These are phyloP conservation scores for Poa pratensis DNA, from an alignment of 176 grass and related monocot genomes.

Conservation along the genomic window DNA sequence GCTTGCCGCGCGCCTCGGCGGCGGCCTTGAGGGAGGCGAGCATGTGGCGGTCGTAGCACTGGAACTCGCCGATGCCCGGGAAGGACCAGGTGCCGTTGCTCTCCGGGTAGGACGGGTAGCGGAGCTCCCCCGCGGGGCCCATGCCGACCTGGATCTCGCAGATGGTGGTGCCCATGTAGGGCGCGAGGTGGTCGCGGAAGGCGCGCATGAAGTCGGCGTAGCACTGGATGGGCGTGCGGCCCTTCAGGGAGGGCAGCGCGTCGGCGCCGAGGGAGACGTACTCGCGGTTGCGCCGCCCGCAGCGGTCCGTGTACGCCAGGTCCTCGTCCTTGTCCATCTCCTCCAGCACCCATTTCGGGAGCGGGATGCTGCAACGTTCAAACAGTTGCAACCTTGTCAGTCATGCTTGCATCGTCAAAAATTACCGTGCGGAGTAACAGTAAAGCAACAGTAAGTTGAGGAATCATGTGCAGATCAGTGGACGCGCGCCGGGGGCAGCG, in stretches of 20 bases:
- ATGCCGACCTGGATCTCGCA: conserved; percentile 78
- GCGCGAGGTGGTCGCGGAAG: conserved; percentile 57
- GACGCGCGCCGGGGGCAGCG: not conserved
- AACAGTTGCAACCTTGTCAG: no score
- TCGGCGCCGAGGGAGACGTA: conserved; percentile 72
- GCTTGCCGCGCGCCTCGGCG: conserved; percentile 49
- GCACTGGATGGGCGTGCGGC: conserved; percentile 66
- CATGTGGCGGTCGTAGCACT: conserved; percentile 75
- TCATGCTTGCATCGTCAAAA: no score
- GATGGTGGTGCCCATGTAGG: conserved; percentile 67
- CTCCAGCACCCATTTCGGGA: conserved; percentile 67
- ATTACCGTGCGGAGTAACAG: no score
- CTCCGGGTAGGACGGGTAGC: conserved; percentile 81
- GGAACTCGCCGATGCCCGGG: conserved; percentile 72
- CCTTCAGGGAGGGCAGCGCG: conserved; percentile 60
- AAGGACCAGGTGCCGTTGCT: conserved; percentile 64
- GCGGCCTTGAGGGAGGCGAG: conserved; percentile 51
- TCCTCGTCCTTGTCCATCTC: conserved; percentile 74
- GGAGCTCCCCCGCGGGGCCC: conserved; percentile 71
- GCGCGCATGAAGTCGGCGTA: conserved; percentile 80
- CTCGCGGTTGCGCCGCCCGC: conserved; percentile 72
- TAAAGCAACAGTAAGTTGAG: no score
- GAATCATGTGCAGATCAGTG: no score
- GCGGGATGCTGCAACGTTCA: conserved; percentile 48
- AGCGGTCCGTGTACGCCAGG: conserved; percentile 64